Conservation (phyloP, 2,329 filamentous ascomycete genomes). For the Aaosphaeria arxii region DNA sequence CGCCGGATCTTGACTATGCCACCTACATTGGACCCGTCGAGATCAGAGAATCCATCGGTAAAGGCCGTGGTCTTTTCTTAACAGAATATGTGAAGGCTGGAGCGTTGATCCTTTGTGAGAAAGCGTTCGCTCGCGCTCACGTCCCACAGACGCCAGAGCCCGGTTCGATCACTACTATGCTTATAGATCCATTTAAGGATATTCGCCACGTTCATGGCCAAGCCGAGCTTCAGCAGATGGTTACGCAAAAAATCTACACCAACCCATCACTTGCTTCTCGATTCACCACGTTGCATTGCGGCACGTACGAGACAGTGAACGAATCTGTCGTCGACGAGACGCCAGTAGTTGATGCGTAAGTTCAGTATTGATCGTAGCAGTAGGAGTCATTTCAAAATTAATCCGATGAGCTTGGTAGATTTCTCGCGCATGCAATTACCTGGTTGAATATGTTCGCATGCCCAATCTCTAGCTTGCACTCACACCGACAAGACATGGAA, state of each 20-base stretch:
- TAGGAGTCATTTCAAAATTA: no score
- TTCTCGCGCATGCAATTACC: constrained; percentile 46
- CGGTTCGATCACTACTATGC: no score
- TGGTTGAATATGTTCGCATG: constrained; percentile 46
- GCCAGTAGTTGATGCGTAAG: no score
- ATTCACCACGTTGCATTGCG: constrained; percentile 37
- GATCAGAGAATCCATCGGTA: constrained; percentile 38
- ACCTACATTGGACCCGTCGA: constrained; percentile 42
- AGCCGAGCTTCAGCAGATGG: constrained; percentile 38
- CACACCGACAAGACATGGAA: no score
- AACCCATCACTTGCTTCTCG: constrained; percentile 33
- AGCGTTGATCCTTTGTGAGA: constrained; percentile 55
- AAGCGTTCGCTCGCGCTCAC: constrained; percentile 44
- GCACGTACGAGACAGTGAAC: constrained; percentile 30
- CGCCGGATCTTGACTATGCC: constrained; percentile 46
- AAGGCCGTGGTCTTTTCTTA: constrained; percentile 53
- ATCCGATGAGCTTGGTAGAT: constrained; percentile 31
- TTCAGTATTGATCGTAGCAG: no score
- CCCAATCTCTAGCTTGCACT: constrained; percentile 10
- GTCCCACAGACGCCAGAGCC: no score
- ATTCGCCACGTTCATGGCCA: constrained; percentile 14
- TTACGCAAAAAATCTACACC: constrained; percentile 47
- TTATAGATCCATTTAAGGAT: no score
- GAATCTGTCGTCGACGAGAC: no score
- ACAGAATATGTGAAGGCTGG: constrained; percentile 47